Base-by-base conservation (phyloP, 2,329 filamentous ascomycete genomes). In the Paraphoma sp. region DNA sequence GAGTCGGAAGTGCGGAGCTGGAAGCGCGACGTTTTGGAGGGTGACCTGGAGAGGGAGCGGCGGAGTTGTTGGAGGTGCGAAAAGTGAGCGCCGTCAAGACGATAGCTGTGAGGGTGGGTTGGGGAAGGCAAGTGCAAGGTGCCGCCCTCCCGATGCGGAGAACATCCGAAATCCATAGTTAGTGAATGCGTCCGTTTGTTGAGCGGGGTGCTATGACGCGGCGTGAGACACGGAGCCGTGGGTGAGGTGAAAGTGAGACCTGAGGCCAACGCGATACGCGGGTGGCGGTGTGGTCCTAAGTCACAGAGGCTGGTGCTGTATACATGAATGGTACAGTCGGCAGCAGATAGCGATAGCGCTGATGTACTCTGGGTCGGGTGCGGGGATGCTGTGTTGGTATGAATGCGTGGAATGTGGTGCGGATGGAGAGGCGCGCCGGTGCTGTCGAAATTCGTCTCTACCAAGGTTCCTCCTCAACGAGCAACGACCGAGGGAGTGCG, bases 21-120 rank as follows among this genome's bases (percentile, higher is more conserved):
- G 75, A 95, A 94, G 68, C 85, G 83, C 54, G 84, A 84, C 43
- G 81, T 82, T 76, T 95, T 96, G 31, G 94, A 97, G 10, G 94
- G 94, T n/a, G 94, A 97, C 68, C 93, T 87, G 54, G 93, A 97
- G 62, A 97, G 83, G 28, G 94, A 97, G 67, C 92, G 90, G 63
- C 93, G 86, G 56, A 97, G 83, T 69, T 92, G 91, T 72, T 92
- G 87, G 62, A 97, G 90, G 56, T 91, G 89, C 48, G 91, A 88
- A 59, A 90, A 89, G 57, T 74, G 68, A 56, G 67, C 62, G 63
- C 92, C 87, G 80, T 96, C 91, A 69, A 94, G 89, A 78, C 91
- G 89, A 75, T 92, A 91, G 59, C 87, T 87, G 70, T 91, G 88
- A 46, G 71, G 65, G 59, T 76, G 73, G 11, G 91, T 94, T 56